Percentiles rank a stretch among this genome's conserved stretches.
Conservation (phyloP, 2,329 filamentous ascomycete species). For the Hirsutella minnesotensis region DNA sequence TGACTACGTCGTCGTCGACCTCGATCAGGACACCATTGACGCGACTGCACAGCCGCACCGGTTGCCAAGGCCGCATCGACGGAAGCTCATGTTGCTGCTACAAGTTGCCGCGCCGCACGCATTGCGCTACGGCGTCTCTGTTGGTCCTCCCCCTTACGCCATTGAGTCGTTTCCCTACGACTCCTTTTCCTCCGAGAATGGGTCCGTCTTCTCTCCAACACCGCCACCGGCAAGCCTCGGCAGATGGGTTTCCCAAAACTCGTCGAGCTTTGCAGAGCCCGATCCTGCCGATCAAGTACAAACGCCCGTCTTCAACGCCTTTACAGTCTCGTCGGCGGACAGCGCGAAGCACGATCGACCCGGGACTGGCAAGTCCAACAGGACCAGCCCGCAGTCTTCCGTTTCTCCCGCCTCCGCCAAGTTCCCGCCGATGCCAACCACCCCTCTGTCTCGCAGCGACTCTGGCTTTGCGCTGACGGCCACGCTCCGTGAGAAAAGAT, state of each 20-base stretch:
- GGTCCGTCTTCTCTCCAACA: slow-evolving; percentile 63
- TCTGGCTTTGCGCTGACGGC: slow-evolving; percentile 80
- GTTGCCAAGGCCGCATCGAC: slow-evolving; percentile 76
- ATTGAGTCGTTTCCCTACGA: slow-evolving; percentile 88
- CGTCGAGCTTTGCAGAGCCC: slow-evolving; percentile 69
- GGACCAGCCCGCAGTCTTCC: slow-evolving; percentile 50
- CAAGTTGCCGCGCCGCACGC: slow-evolving; percentile 87
- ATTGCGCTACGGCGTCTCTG: slow-evolving; percentile 70
- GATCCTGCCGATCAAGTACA: slow-evolving; percentile 38
- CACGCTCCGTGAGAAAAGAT: slow-evolving; percentile 85
- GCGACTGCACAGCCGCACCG: slow-evolving; percentile 66
- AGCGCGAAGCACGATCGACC: slow-evolving; percentile 61
- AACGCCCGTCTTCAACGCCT: slow-evolving; percentile 80
- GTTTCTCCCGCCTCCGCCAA: slow-evolving; percentile 66
- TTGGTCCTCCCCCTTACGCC: slow-evolving; percentile 86
- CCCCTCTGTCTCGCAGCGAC: slow-evolving; percentile 78
- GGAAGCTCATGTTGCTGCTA: slow-evolving; percentile 79
- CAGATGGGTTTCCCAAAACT: slow-evolving; percentile 82
- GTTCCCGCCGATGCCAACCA: slow-evolving; percentile 66
- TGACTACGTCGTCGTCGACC: slow-evolving; percentile 87
- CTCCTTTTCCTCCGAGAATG: slow-evolving; percentile 77
- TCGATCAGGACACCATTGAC: slow-evolving; percentile 85
- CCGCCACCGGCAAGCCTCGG: slow-evolving; percentile 62
- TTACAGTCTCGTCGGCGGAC: slow-evolving; percentile 63
- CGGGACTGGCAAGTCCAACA: slow-evolving; percentile 56